Percentiles rank a stretch among this genome's conserved stretches.
phyloP scores from a whole-genome alignment of 768 basidiomycete species.

The Boletus reticuloceps region DNA sequence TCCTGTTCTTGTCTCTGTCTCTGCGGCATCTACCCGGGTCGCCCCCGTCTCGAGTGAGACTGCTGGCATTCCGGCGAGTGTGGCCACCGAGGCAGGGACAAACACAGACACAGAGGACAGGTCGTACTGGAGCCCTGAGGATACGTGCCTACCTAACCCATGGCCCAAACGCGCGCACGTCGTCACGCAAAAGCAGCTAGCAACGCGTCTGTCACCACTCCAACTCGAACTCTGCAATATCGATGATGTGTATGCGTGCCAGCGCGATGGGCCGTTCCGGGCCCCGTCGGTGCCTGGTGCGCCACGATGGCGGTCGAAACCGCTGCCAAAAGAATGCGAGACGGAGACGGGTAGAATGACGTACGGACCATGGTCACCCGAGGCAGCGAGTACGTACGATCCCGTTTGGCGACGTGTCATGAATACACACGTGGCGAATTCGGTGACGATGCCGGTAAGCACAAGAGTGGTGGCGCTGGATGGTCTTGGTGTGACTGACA shows the following conservation, averaged over 20 bases:
- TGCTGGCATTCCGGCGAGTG: neutral
- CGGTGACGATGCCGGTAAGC: constrained; percentile 13
- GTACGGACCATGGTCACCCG: neutral
- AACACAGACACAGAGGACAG: neutral
- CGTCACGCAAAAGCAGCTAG: neutral
- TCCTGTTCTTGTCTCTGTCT: constrained; percentile 34
- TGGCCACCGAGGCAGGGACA: no score
- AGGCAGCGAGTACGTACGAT: neutral
- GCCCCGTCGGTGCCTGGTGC: constrained; percentile 18
- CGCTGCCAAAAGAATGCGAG: constrained; percentile 17
- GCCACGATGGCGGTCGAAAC: constrained; percentile 16
- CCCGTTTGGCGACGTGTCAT: neutral
- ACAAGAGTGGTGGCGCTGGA: neutral
- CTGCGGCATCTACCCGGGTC: constrained; percentile 7
- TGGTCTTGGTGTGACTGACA: neutral
- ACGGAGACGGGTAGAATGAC: neutral
- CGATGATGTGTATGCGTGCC: neutral
- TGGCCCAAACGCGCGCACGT: neutral
- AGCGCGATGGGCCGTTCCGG: neutral
- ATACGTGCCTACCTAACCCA: neutral
- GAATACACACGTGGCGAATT: neutral
- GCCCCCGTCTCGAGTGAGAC: neutral
- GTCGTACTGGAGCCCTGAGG: neutral
- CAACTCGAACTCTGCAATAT: neutral
- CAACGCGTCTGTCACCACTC: neutral